phyloP scores from a whole-genome alignment of 306 rosid species.

The Trichosanthes truncata region DNA sequence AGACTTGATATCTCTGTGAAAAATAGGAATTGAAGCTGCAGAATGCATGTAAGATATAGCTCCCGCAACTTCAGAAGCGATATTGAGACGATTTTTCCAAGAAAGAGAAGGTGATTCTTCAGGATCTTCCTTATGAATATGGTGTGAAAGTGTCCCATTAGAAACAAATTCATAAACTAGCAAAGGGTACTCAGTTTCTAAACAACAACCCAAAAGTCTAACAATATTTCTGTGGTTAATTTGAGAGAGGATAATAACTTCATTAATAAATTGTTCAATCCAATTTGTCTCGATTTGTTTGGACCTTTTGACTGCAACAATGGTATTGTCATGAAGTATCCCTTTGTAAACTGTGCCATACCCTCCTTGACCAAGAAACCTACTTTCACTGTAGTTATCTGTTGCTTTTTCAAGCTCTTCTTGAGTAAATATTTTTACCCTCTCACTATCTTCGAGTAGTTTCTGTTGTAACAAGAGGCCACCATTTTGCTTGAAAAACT shows the following conservation, averaged over 20 bases:
- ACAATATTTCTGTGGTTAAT: slow-evolving; percentile 25
- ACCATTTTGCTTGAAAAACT: slow-evolving; percentile 47
- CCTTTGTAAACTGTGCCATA: slow-evolving; percentile 18
- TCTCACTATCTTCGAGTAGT: slow-evolving; percentile 19
- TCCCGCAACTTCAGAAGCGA: no score
- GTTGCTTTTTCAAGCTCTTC: slow-evolving; percentile 43
- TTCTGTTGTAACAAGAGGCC: slow-evolving; percentile 33
- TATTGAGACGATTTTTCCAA: no score
- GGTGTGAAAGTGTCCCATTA: no score
- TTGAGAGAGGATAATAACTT: slow-evolving; percentile 36
- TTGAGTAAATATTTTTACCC: slow-evolving; percentile 26
- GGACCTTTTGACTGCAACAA: slow-evolving; percentile 29
- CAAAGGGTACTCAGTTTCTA: no score
- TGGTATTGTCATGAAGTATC: slow-evolving; percentile 15
- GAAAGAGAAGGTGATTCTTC: no score
- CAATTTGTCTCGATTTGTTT: slow-evolving; percentile 24
- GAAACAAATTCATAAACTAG: no score
- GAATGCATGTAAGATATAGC: slow-evolving; percentile 42
- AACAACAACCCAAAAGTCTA: no score
- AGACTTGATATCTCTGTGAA: neutral
- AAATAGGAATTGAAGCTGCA: slow-evolving; percentile 9
- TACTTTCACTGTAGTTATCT: slow-evolving; percentile 12
- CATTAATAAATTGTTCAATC: slow-evolving; percentile 26
- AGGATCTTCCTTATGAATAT: no score
- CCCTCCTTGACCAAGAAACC: slow-evolving; percentile 26